phyloP scores from a whole-genome alignment of 495 filamentous ascomycete species.

The Trichocladium uniseriatum region DNA sequence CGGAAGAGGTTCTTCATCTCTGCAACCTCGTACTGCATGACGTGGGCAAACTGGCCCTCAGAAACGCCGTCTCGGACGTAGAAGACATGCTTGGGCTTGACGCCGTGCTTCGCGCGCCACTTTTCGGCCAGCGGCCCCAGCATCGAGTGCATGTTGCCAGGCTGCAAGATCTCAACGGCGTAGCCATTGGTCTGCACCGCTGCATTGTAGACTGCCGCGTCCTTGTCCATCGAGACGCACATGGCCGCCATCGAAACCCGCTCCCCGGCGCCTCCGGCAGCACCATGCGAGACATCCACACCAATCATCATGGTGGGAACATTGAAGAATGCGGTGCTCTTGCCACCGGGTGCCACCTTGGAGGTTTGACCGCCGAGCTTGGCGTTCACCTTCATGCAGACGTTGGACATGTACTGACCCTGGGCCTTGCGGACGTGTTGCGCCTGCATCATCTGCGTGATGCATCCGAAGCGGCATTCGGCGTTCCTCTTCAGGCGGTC shows the following conservation, averaged over 20 bases:
- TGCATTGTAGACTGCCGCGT: conserved; percentile 63
- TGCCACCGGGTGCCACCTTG: conserved; percentile 11
- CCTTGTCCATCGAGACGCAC: conserved; percentile 65
- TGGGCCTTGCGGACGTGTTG: conserved; percentile 51
- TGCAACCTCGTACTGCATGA: conserved; percentile 64
- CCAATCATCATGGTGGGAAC: conserved; percentile 68
- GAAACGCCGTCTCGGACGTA: conserved; percentile 95
- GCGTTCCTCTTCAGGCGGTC: conserved; percentile 70
- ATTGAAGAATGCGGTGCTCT: conserved; percentile 28
- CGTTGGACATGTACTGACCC: conserved; percentile 77
- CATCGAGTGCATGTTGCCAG: conserved; percentile 52
- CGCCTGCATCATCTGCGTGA: conserved; percentile 62
- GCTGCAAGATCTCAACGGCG: conserved; percentile 63
- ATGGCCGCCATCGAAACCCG: conserved; percentile 74
- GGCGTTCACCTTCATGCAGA: conserved; percentile 88
- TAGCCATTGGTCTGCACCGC: conserved; percentile 68
- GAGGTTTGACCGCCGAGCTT: conserved; percentile 81
- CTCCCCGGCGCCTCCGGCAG: conserved; percentile 48
- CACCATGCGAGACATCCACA: conserved; percentile 78
- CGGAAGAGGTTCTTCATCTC: conserved; percentile 55
- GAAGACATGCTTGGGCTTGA: conserved; percentile 58
- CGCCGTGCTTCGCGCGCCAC: conserved; percentile 52
- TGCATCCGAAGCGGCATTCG: conserved; percentile 70
- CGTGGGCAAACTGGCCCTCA: conserved; percentile 68
- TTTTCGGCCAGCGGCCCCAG: conserved; percentile 50